These are phyloP conservation scores for Spathaspora hagerdaliae DNA, from an alignment of 805 yeast genomes.

Conservation along the genomic window DNA sequence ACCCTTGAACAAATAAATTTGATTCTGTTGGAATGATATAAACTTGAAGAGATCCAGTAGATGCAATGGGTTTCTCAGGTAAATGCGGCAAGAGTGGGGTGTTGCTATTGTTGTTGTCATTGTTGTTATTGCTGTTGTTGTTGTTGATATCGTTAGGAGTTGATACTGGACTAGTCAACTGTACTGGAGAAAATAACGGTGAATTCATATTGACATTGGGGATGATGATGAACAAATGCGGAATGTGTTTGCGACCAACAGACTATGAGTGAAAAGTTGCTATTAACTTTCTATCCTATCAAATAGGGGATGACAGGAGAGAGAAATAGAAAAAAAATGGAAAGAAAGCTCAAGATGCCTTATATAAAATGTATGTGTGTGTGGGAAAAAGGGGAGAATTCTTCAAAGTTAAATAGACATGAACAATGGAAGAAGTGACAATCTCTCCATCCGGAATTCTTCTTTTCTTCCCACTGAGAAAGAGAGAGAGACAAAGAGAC, in stretches of 20 bases:
- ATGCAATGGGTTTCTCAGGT: conserved; percentile 55
- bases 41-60: conserved; percentile 63
- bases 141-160: conserved; percentile 4
- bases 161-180: conserved; percentile 13
- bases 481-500: no score
- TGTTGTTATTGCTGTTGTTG: neutral
- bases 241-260: no score
- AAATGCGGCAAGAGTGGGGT: conserved; percentile 33
- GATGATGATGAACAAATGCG: no score
- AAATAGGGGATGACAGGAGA: neutral
- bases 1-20: conserved; percentile 77
- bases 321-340: no score
- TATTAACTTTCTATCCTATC: neutral
- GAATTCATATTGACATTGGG: conserved; percentile 14
- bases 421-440: no score
- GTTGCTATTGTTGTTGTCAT: conserved; percentile 1
- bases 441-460: no score
- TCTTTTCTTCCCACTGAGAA: no score
- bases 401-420: no score
- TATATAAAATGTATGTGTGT: no score
- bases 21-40: conserved; percentile 78
- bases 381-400: no score
- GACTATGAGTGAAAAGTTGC: no score
- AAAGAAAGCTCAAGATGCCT: no score
- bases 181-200: conserved; percentile 25